phyloP scores from a whole-genome alignment of 2,329 filamentous ascomycete genomes.

The Mariannaea sp. region DNA sequence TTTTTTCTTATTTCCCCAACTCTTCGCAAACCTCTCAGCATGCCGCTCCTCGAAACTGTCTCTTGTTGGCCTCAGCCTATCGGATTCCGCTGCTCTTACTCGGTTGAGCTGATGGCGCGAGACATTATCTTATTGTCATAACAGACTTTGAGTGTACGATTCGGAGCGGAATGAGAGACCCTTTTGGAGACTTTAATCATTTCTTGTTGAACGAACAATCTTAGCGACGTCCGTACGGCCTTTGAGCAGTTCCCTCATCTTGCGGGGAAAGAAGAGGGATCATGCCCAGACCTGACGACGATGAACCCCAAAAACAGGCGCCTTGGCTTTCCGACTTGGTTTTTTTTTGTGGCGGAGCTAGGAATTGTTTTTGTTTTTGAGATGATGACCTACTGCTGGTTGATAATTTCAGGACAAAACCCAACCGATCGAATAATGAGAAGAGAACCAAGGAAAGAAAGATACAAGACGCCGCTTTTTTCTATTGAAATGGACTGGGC shows the following conservation, averaged over 20 bases:
- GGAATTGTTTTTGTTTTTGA: constrained; percentile 18
- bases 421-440: constrained; percentile 4
- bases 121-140: not conserved
- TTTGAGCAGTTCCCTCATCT: not conserved
- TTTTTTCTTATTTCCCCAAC: constrained; percentile 3
- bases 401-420: constrained; percentile 2
- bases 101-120: constrained; percentile 3
- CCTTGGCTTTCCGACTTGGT: constrained; percentile 17
- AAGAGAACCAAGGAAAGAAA: constrained; percentile 10
- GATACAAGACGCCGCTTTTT: constrained; percentile 8
- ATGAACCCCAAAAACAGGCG: constrained; percentile 12
- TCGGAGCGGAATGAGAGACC: constrained; percentile 8
- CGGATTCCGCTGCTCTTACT: constrained; percentile 10
- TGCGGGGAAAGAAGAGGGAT: constrained; percentile 13
- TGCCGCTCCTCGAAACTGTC: not conserved
- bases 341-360: not conserved
- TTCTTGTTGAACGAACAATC: constrained; percentile 20
- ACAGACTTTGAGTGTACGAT: not conserved
- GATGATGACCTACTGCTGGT: constrained; percentile 12
- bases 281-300: constrained; percentile 4
- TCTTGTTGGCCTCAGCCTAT: not conserved
- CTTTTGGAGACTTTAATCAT: constrained; percentile 20
- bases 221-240: constrained; percentile 7
- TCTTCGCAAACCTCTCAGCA: constrained; percentile 12
- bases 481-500: not conserved